A percentile compares a stretch with the other conserved stretches of the same genome.
phyloP scores from a whole-genome alignment of 2,329 filamentous ascomycete species.

The Magnaporthales sp. region DNA sequence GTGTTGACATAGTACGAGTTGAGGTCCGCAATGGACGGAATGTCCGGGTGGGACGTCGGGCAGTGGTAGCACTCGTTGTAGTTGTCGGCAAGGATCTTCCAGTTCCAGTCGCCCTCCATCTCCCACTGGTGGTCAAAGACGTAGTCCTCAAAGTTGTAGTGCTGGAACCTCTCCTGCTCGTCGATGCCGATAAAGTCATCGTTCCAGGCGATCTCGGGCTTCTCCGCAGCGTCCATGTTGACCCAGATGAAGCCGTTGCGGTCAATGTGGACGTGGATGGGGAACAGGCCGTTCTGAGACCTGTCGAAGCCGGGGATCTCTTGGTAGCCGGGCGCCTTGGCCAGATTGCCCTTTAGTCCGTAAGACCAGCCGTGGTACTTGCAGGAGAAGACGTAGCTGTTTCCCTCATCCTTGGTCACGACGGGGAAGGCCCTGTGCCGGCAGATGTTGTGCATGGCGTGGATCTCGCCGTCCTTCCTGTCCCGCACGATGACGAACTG shows the following conservation, averaged over 20 bases:
- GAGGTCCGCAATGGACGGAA: slow-evolving; percentile 47
- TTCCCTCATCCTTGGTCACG: slow-evolving; percentile 40
- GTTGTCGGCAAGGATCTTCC: slow-evolving; percentile 54
- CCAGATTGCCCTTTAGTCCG: slow-evolving; percentile 44
- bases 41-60: slow-evolving; percentile 48
- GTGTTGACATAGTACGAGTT: slow-evolving; percentile 44
- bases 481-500: slow-evolving; percentile 44
- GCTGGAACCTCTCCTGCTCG: slow-evolving; percentile 30
- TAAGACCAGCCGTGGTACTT: slow-evolving; percentile 58
- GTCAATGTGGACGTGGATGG: slow-evolving; percentile 45
- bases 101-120: slow-evolving; percentile 48
- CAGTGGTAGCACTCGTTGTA: slow-evolving; percentile 62
- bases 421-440: slow-evolving; percentile 53
- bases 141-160: slow-evolving; percentile 44
- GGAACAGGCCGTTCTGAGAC: slow-evolving; percentile 44
- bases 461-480: slow-evolving; percentile 36
- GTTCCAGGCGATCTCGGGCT: slow-evolving; percentile 34
- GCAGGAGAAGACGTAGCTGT: slow-evolving; percentile 44
- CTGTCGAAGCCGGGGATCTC: slow-evolving; percentile 47
- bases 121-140: slow-evolving; percentile 48
- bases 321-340: slow-evolving; percentile 52
- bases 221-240: slow-evolving; percentile 39
- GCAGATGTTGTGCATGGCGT: slow-evolving; percentile 56
- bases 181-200: slow-evolving; percentile 42
- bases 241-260: slow-evolving; percentile 48